Conservation (phyloP, 441 rosid genomes). For the Adansonia rubrostipa region DNA sequence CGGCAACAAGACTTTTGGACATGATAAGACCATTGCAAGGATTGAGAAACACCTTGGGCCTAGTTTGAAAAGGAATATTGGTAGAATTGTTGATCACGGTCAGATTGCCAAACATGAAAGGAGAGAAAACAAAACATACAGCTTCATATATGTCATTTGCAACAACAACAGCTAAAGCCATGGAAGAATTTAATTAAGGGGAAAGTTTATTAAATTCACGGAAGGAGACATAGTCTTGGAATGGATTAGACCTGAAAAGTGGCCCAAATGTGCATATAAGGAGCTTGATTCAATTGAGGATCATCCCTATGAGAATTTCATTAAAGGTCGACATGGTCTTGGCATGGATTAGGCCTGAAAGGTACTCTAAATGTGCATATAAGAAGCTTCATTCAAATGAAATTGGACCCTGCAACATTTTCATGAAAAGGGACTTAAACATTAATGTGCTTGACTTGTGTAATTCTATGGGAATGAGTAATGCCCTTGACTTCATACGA, state of each 20-base stretch:
- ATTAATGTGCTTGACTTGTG: neutral
- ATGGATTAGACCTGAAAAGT: neutral
- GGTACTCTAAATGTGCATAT: neutral
- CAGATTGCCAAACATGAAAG: no score
- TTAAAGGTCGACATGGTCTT: neutral
- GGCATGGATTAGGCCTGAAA: neutral
- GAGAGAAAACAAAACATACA: no score
- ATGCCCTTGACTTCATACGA: no score
- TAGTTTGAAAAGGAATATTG: neutral
- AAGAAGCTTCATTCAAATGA: neutral
- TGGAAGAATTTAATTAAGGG: neutral
- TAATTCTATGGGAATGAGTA: neutral
- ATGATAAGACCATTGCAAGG: neutral
- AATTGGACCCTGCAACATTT: neutral
- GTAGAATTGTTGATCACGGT: no score
- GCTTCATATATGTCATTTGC: neutral
- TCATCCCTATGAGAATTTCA: neutral
- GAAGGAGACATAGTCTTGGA: neutral
- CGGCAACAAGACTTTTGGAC: neutral
- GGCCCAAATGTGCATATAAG: neutral
- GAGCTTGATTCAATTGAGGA: neutral
- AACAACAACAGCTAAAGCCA: neutral
- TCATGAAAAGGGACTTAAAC: neutral
- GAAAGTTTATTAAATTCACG: neutral
- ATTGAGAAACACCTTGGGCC: neutral